Conservation (phyloP, 768 basidiomycete species). For the Lentinus tigrinus region DNA sequence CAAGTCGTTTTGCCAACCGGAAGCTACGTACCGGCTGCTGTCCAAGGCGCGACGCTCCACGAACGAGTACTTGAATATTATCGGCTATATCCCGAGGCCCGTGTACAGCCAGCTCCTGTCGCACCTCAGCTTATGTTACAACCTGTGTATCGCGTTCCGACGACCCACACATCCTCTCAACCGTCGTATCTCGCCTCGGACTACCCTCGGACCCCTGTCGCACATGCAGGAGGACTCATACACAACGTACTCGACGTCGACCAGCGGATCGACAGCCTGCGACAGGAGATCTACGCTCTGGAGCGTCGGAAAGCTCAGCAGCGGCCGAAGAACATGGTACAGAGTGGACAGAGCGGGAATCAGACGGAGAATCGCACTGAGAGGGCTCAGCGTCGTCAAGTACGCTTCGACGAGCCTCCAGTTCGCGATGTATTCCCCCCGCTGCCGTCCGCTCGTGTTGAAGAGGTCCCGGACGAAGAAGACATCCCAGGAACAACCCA, state of each 20-base stretch:
- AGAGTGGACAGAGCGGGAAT: background rate
- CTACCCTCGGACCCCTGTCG: background rate
- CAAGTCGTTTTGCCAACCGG: slow-evolving; percentile 28
- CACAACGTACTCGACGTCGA: background rate
- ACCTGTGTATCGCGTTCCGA: background rate
- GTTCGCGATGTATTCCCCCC: background rate
- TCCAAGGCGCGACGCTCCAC: slow-evolving; percentile 2
- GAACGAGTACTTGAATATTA: slow-evolving; percentile 5
- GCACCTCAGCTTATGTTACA: background rate
- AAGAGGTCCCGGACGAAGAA: slow-evolving; percentile 1
- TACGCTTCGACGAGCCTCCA: slow-evolving; percentile 1
- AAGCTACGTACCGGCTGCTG: slow-evolving; percentile 21
- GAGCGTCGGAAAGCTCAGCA: background rate
- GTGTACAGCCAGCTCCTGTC: background rate
- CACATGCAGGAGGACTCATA: background rate
- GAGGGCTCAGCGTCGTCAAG: background rate
- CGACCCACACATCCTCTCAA: background rate
- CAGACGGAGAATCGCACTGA: background rate
- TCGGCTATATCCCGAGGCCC: background rate
- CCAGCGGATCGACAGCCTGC: background rate
- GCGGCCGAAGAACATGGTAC: background rate
- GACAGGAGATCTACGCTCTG: background rate
- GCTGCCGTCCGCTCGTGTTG: background rate
- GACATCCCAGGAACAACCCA: background rate
- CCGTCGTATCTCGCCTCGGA: background rate